These are phyloP conservation scores for Neurospora sp. DNA, from an alignment of 495 filamentous ascomycete species.

Conservation along the genomic window DNA sequence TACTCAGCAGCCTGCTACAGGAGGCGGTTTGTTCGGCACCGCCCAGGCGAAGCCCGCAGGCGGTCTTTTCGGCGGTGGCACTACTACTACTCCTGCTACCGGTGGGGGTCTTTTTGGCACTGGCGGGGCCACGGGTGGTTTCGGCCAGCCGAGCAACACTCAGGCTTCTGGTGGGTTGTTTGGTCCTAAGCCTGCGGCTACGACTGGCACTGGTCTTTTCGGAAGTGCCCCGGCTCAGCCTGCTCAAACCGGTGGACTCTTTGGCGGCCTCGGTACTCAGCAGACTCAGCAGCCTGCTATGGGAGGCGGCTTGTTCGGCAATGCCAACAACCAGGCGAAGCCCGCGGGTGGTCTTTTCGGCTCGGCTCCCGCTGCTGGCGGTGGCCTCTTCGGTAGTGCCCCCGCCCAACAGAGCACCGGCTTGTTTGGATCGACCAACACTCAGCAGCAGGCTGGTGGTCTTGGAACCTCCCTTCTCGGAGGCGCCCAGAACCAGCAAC, in stretches of 20 bases:
- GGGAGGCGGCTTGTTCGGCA: slow-evolving; percentile 53
- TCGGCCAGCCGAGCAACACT: slow-evolving; percentile 18
- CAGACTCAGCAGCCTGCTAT: slow-evolving; percentile 38
- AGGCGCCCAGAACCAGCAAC: slow-evolving; percentile 31
- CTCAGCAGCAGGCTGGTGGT: slow-evolving; percentile 34
- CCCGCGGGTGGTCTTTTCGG: slow-evolving; percentile 42
- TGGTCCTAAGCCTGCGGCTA: slow-evolving; percentile 41
- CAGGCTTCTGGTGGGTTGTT: slow-evolving; percentile 48
- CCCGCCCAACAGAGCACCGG: slow-evolving; percentile 27
- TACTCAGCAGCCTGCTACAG: slow-evolving; percentile 24
- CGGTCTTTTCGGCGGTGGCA: slow-evolving; percentile 40
- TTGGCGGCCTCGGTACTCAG: slow-evolving; percentile 38
- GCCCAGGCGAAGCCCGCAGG: slow-evolving; percentile 33
- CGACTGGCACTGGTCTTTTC: slow-evolving; percentile 16
- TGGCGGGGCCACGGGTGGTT: slow-evolving; percentile 24
- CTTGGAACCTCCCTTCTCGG: slow-evolving; percentile 31
- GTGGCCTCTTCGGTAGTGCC: slow-evolving; percentile 41
- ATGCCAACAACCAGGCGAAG: slow-evolving; percentile 30
- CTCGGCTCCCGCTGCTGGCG: slow-evolving; percentile 21
- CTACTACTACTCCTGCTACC: slow-evolving; percentile 15
- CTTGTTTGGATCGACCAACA: slow-evolving; percentile 29
- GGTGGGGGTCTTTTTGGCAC: slow-evolving; percentile 37
- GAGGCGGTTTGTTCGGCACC: slow-evolving; percentile 52
- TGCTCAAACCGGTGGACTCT: slow-evolving; percentile 35
- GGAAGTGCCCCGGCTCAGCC: slow-evolving; percentile 22